Percentiles rank a stretch among this genome's conserved stretches.
These are phyloP conservation scores for Tulasnella sp. DNA, from an alignment of 768 basidiomycete species.

Conservation along the genomic window DNA sequence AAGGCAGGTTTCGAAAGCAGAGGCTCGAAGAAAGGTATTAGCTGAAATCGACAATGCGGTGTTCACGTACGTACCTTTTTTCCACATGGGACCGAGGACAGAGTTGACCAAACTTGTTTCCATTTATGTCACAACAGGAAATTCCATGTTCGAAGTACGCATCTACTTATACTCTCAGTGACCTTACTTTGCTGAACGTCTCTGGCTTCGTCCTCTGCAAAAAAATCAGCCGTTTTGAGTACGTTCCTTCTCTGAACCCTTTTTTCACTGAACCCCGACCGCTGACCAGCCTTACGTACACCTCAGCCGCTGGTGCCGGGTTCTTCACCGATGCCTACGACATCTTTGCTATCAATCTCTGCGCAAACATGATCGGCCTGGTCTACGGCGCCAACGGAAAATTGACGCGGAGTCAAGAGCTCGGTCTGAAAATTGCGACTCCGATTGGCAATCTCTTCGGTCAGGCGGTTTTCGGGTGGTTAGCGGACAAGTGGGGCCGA, in stretches of 20 bases:
- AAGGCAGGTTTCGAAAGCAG: constrained; percentile 17
- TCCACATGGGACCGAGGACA: constrained; percentile 17
- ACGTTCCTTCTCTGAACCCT: neutral
- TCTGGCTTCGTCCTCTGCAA: neutral
- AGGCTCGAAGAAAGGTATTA: constrained; percentile 76
- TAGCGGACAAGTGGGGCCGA: constrained; percentile 46
- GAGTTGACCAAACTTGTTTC: constrained; percentile 3
- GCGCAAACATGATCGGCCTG: constrained; percentile 36
- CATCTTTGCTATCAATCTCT: constrained; percentile 43
- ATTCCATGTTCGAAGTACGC: constrained; percentile 13
- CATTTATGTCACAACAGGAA: neutral
- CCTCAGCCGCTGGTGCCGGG: constrained; percentile 32
- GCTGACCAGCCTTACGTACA: constrained; percentile 19
- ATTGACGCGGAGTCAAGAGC: constrained; percentile 38
- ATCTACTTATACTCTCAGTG: neutral
- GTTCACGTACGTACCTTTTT: constrained; percentile 63
- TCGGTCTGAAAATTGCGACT: constrained; percentile 46
- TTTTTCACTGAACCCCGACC: neutral
- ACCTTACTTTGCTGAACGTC: neutral
- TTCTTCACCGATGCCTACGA: constrained; percentile 43
- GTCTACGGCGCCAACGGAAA: constrained; percentile 33
- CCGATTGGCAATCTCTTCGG: constrained; percentile 46
- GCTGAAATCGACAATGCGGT: constrained; percentile 84
- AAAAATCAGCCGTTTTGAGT: constrained; percentile 23
- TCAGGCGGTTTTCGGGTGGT: constrained; percentile 45